Evolutionary conservation across 768 basidiomycete genomes (phyloP), one percentile per base, ranked within the genome.

Genomic region (Lyophyllum atratum): DNA sequence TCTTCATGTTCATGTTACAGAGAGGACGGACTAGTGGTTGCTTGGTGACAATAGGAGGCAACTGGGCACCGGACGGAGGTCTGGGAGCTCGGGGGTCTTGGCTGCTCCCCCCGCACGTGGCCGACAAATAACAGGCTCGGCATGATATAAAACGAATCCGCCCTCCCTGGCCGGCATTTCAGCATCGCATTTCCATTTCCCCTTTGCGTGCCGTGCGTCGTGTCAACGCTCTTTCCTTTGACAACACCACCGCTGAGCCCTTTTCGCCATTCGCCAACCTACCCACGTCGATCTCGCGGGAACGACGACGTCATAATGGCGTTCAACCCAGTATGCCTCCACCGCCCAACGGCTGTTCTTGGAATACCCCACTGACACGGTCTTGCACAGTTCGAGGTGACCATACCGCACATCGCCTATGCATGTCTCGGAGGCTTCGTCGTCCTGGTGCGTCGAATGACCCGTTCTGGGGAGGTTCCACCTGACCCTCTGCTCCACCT

Each of bases 371-470:
- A 21, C 43, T 51, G 11, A 42, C 7, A n/a, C 2, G 12, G 19
- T 29, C 43, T 19, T 44, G 43, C 28, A n/a, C 55, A 82, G 82
- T 84, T 89, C 67, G 83, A 87, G 58, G 82, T 86, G 22, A 84
- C 84, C 4, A 82, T 80, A 26, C 82, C 88, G 26, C 92, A 94
- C 72, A 80, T 95, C 62, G 78, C 82, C 51, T 93, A 93, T 77
- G 84, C 90, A 63, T 84, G 85, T 62, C 76, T 93, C 12, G 91
- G 92, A 19, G 89, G 84, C 24, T 95, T 95, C 68, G 82, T 93
- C 52, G 92, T 93, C 40, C 61, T 94, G 80, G 93, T 94, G 57
- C 54, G 72, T 63, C 14, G 49, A 52, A 14, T 37, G 26, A 25
- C 24, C 49, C 29, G 28, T 22, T 29, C 34, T 52, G 8, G 6